These are phyloP conservation scores for Tricholomella constricta DNA, from an alignment of 768 basidiomycete species.

Conservation along the genomic window DNA sequence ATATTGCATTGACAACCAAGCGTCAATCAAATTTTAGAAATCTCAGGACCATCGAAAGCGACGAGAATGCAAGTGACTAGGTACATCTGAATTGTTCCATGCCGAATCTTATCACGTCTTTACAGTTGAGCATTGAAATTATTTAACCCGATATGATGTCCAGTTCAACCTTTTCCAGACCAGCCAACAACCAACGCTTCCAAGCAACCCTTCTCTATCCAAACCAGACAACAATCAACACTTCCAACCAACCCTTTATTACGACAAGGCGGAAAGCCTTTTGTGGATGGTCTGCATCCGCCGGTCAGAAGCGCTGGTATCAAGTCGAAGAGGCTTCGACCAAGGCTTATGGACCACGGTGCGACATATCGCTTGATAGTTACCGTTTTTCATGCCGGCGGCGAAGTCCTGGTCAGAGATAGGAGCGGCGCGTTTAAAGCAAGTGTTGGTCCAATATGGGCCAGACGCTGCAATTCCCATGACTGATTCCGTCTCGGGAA, in stretches of 20 bases:
- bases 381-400: not conserved
- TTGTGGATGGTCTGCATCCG: not conserved
- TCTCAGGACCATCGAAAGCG: no score
- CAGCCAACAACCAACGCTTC: no score
- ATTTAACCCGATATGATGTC: no score
- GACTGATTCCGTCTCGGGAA: not conserved
- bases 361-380: not conserved
- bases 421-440: not conserved
- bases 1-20: no score
- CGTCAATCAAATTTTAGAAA: no score
- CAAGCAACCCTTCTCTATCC: no score
- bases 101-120: no score
- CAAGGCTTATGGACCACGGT: not conserved
- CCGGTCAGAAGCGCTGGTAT: not conserved
- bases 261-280: not conserved
- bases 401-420: not conserved
- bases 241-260: not conserved
- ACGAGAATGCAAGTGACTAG: no score
- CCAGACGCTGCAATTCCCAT: not conserved
- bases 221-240: no score
- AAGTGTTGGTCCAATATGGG: not conserved
- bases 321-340: not conserved
- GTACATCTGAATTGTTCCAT: no score
- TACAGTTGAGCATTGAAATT: no score
- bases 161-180: no score